Conservation (phyloP, 805 yeast genomes). For the Saturnispora ahearnii region DNA sequence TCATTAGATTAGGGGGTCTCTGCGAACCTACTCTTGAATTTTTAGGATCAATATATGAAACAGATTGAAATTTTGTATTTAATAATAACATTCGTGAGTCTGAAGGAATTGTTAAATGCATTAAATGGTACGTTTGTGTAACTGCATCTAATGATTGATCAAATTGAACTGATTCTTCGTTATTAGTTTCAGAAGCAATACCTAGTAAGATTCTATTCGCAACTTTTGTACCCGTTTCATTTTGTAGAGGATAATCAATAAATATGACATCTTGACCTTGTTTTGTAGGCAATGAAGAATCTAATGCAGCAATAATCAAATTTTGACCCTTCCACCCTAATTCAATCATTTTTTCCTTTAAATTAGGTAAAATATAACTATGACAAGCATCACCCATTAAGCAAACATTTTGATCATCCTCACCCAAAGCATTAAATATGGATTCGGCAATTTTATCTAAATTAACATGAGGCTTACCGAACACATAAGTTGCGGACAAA, state of each 20-base stretch:
- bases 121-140: constrained; percentile 44
- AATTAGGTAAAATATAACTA: constrained; percentile 33
- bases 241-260: constrained; percentile 17
- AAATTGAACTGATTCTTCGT: constrained; percentile 11
- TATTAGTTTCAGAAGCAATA: constrained; percentile 12
- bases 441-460: constrained; percentile 27
- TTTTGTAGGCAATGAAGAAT: constrained; percentile 16
- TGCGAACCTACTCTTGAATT: constrained; percentile 34
- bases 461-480: constrained; percentile 60
- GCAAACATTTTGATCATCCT: constrained; percentile 36
- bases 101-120: constrained; percentile 67
- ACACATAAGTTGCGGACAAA: constrained; percentile 68
- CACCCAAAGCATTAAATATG: constrained; percentile 36
- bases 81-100: constrained; percentile 71
- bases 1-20: constrained; percentile 72
- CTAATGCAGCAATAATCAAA: constrained; percentile 33
- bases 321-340: constrained; percentile 12
- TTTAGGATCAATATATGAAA: constrained; percentile 42
- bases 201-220: constrained; percentile 29
- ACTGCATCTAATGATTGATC: constrained; percentile 24
- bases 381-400: constrained; percentile 73
- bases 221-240: constrained; percentile 10
- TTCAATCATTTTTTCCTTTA: constrained; percentile 30
- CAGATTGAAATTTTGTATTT: constrained; percentile 56
- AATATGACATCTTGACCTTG: constrained; percentile 18